Evolutionary conservation across 306 rosid genomes (phyloP), one percentile per base, ranked within the genome.

Genomic region (Cucurbita moschata): DNA sequence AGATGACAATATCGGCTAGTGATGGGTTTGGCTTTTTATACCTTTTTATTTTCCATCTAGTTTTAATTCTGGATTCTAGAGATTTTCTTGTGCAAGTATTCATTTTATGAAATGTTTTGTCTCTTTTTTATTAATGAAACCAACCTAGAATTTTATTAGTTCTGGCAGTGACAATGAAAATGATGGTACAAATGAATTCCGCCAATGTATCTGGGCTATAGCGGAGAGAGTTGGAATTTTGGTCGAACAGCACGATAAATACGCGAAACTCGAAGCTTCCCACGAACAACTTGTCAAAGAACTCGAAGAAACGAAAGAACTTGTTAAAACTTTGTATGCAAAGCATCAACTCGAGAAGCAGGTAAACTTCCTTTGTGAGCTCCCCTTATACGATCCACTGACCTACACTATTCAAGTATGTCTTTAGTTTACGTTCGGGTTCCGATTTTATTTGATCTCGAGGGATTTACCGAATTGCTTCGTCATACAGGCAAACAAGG

Each of bases 301-400:
- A 60, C 78, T 89, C 79, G 99, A 89, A 81, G 97, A 88, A 78
- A 91, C 89, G 83, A 85, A 68, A 60, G 96, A 88, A 43, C 88
- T 85, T 81, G 96, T 89, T 79, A 88, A 89, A 81, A 85, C 99
- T 39, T 87, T 88, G 49, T 91, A 85, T 82, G 79, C 88, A 39
- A 91, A 95, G 86, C 99, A 84, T 85, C 97, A 89, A 87, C 92
- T 88, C 37, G 99, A 86, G 83, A 95, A 91, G 78, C 97, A 95
- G 99, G 99, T 95, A 81, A 66, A 4, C 56, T 42, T 59, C 54
- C 55, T 6, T 14, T 49, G 30, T 38, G 26, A 50, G 49, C 38
- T 65, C 49, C 71, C 71, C 0, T 64, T 64, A 15, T 40, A 10
- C 8, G 53, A 65, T 21, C 71, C 38, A 43, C 39, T 53, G 35